These are phyloP conservation scores for Eucalyptus shirleyi DNA, from an alignment of 345 rosid species.

Conservation along the genomic window DNA sequence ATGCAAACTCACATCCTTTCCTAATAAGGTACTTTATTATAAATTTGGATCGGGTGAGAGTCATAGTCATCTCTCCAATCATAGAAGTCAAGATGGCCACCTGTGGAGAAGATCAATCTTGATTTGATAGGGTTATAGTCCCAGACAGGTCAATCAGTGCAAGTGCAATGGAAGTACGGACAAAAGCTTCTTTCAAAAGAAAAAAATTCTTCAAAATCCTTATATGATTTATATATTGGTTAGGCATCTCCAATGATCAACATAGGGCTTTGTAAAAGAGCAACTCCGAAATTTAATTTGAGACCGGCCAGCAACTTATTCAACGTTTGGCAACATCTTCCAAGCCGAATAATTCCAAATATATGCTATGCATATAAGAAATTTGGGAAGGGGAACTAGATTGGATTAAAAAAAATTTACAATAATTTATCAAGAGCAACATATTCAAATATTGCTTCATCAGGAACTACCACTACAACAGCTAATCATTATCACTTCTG, in stretches of 20 bases:
- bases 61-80: neutral
- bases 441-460: rapidly evolving
- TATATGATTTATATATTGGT: neutral
- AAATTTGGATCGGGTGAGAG: neutral
- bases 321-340: neutral
- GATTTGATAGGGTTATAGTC: neutral
- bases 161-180: neutral
- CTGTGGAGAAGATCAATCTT: neutral
- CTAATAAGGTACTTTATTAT: neutral
- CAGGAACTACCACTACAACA: rapidly evolving
- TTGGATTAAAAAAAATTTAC: neutral
- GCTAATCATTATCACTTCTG: rapidly evolving
- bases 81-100: neutral
- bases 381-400: neutral
- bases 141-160: neutral
- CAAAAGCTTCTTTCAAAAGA: neutral
- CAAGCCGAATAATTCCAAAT: neutral
- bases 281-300: neutral
- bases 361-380: neutral
- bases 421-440: neutral
- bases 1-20: neutral
- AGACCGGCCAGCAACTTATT: neutral
- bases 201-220: neutral
- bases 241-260: neutral
- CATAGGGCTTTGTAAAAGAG: neutral